These are phyloP conservation scores for Spatholobus suberectus DNA, from an alignment of 306 rosid genomes.

Conservation along the genomic window DNA sequence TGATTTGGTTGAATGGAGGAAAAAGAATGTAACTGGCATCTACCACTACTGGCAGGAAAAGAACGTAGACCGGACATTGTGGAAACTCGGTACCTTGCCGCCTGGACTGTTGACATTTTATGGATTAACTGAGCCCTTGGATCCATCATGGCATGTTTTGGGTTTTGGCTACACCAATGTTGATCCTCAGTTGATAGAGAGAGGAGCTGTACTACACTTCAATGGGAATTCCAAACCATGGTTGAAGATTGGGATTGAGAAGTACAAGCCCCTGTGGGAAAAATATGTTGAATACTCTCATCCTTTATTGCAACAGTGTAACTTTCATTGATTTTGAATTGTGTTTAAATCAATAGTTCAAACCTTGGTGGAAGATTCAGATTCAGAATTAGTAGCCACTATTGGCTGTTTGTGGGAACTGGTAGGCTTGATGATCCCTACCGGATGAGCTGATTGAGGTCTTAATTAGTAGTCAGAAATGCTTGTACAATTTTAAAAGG, in stretches of 20 bases:
- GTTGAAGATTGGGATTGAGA: conserved; percentile 92
- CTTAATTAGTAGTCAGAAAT: conserved; percentile 44
- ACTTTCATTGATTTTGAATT: conserved; percentile 62
- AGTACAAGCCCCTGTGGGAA: conserved; percentile 92
- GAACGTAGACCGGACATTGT: conserved; percentile 80
- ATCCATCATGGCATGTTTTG: conserved; percentile 81
- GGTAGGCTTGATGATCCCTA: conserved; percentile 37
- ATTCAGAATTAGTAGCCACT: conserved; percentile 59
- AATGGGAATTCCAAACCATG: conserved; percentile 95
- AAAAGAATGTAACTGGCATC: conserved; percentile 85
- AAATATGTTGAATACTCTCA: conserved; percentile 76
- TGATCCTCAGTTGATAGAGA: conserved; percentile 73
- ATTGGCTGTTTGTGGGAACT: conserved; percentile 43
- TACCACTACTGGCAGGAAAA: conserved; percentile 94
- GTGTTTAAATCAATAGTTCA: conserved; percentile 53
- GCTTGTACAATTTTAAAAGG: conserved; percentile 60
- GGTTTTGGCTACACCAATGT: conserved; percentile 89
- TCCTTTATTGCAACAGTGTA: conserved; percentile 73
- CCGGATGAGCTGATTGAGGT: conserved; percentile 36
- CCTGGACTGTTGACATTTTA: conserved; percentile 90
- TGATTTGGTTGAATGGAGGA: conserved; percentile 93
- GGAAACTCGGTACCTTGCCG: conserved; percentile 96
- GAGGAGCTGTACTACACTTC: conserved; percentile 85
- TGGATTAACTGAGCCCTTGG: conserved; percentile 86
- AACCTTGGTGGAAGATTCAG: conserved; percentile 65